phyloP scores from a whole-genome alignment of 2,329 filamentous ascomycete species.

The Aphanocladium album region DNA sequence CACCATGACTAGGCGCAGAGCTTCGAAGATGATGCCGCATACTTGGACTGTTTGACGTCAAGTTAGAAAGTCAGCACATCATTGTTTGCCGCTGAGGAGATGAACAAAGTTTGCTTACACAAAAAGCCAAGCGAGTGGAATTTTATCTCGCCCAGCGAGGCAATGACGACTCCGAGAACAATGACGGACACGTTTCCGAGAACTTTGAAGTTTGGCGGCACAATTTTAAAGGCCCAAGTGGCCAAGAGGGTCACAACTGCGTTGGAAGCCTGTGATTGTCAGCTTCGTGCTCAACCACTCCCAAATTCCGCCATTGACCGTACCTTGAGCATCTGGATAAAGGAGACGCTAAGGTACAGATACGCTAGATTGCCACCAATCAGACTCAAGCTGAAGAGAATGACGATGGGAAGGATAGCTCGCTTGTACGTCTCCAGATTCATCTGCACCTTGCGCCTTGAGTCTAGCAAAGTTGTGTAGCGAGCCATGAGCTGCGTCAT shows the following conservation, averaged over 20 bases:
- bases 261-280: constrained; percentile 55
- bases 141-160: constrained; percentile 91
- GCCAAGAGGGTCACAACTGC: constrained; percentile 88
- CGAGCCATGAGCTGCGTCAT: constrained; percentile 92
- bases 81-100: too few species aligned
- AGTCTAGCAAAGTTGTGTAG: constrained; percentile 85
- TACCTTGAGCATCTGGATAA: constrained; percentile 98
- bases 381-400: constrained; percentile 93
- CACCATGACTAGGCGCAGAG: constrained; percentile 77
- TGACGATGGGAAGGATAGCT: constrained; percentile 87
- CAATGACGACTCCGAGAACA: constrained; percentile 89
- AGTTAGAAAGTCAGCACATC: neutral
- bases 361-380: constrained; percentile 97
- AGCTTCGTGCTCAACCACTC: neutral
- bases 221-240: constrained; percentile 81
- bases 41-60: constrained; percentile 48
- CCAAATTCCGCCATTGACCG: neutral
- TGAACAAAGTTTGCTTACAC: constrained; percentile 32
- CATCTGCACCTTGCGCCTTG: constrained; percentile 95
- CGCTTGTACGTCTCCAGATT: constrained; percentile 87
- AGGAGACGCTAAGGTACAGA: constrained; percentile 89
- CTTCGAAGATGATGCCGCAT: constrained; percentile 75
- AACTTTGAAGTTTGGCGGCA: constrained; percentile 77
- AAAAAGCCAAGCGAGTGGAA: constrained; percentile 79
- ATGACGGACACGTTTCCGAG: constrained; percentile 93